Evolutionary conservation across 805 yeast species (phyloP).

Genomic region (Candida schatavii): DNA sequence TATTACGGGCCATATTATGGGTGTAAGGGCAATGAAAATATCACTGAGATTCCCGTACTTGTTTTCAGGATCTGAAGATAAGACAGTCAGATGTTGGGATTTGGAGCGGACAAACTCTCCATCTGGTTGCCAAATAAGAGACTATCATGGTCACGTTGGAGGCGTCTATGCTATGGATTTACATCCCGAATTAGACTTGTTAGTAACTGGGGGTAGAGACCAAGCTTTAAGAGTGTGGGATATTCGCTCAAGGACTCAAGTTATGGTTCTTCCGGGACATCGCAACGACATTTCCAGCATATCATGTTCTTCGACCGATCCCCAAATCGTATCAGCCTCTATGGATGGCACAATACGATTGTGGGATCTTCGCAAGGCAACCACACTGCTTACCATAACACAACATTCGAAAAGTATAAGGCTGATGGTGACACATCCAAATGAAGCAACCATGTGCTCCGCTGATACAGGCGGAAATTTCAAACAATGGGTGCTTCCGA

Average conservation of each 20-base stretch:
- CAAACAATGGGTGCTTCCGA: constrained; percentile 80
- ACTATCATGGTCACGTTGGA: constrained; percentile 91
- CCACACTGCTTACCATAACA: constrained; percentile 66
- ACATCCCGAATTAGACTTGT: constrained; percentile 82
- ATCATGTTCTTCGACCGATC: constrained; percentile 66
- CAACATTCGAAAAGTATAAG: constrained; percentile 84
- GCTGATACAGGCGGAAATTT: constrained; percentile 74
- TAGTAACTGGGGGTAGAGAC: constrained; percentile 89
- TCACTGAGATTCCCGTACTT: constrained; percentile 80
- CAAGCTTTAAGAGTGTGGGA: constrained; percentile 91
- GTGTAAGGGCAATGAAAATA: constrained; percentile 72
- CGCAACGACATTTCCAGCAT: constrained; percentile 70
- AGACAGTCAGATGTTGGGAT: constrained; percentile 94
- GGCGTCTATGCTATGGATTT: constrained; percentile 81
- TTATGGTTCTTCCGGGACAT: constrained; percentile 81
- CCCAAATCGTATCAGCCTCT: constrained; percentile 81
- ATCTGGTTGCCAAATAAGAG: constrained; percentile 56
- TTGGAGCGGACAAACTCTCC: constrained; percentile 73
- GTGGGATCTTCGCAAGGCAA: constrained; percentile 90
- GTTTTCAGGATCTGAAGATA: constrained; percentile 92
- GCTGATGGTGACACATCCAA: constrained; percentile 64
- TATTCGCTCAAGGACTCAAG: constrained; percentile 71
- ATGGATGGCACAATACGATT: constrained; percentile 80
- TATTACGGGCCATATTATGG: constrained; percentile 88
- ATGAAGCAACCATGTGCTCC: constrained; percentile 70